Base-by-base conservation (phyloP, 352 stramenopile genomes). In the Globisporangium radiosum region DNA sequence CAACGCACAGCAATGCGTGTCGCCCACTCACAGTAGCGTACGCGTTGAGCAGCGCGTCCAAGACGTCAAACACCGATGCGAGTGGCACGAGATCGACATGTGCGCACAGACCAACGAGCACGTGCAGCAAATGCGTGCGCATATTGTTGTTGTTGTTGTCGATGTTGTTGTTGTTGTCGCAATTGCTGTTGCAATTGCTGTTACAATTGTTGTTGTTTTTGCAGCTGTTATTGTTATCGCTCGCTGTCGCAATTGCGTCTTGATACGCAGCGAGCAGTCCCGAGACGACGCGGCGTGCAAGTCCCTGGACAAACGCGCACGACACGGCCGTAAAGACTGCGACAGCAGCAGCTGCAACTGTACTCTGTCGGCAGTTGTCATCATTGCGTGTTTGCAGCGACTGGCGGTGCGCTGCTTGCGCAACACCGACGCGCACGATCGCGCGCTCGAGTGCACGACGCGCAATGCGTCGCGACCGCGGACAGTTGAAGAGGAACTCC, bases 401-500 rank as follows among this genome's bases (percentile, higher is more conserved):
- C 25, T 33, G 25, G 40, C 9, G 7, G 25, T 57, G 48, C 38
- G 4, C 0, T 25, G 47, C 9, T 40, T 56, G 51, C 51, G 36
- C 15, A 13, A 7, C 4, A 5, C n/a, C 10, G n/a, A 37, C n/a
- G 45, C 48, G 47, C 8, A 65, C 37, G 4, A 85, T 39, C n/a
- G 65, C 50, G 8, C 15, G 49, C 37, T 70, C 39, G 42, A 85
- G 43, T 7, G 72, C 65, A 2, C 68, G 56, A 17, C 56, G 57
- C 5, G 74, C 57, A 13, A 81, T 63, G 0, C 54, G 47, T 53
- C 64, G 63, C 9, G 77, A 73, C n/a, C 65, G 58, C 15, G 68
- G 50, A 48, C 69, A 80, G n/a, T 65, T 77, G 59, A 87, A 86
- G 45, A 75, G 47, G 62, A 87, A 87, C 33, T 65, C 66, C 52